phyloP scores from a whole-genome alignment of 2,329 filamentous ascomycete genomes.

The Penicillium nordicum region DNA sequence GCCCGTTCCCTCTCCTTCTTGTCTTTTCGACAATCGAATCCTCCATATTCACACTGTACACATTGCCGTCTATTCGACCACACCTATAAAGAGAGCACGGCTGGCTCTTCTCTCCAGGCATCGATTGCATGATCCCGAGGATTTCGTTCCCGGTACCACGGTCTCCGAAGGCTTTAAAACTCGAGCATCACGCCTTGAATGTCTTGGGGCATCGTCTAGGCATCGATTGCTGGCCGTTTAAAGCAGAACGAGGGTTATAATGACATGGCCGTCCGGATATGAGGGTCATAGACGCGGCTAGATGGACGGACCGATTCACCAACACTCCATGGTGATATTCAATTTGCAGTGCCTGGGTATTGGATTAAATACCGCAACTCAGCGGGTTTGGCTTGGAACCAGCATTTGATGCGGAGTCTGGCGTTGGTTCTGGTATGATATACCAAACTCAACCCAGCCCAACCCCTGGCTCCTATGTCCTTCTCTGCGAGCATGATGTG shows the following conservation, averaged over 20 bases:
- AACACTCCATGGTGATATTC: neutral
- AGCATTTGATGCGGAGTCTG: neutral
- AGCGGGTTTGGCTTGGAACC: neutral
- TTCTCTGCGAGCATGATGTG: neutral
- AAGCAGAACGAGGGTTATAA: neutral
- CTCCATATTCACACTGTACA: neutral
- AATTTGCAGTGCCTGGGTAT: neutral
- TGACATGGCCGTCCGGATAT: neutral
- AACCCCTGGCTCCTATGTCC: neutral
- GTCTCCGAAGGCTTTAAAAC: neutral
- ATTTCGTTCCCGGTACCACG: neutral
- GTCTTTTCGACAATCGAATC: neutral
- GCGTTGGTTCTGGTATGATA: neutral
- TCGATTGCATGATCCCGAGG: neutral
- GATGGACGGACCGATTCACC: neutral
- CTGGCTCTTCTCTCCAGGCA: neutral
- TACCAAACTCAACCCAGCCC: neutral
- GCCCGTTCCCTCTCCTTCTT: neutral
- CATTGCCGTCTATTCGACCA: neutral
- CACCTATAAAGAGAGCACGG: neutral
- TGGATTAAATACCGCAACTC: neutral
- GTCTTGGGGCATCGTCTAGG: too few relatives aligned
- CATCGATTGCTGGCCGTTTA: too few relatives aligned
- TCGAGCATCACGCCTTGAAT: neutral
- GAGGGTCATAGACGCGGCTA: neutral